phyloP scores from a whole-genome alignment of 352 stramenopile species.

The Pythium oligandrum region DNA sequence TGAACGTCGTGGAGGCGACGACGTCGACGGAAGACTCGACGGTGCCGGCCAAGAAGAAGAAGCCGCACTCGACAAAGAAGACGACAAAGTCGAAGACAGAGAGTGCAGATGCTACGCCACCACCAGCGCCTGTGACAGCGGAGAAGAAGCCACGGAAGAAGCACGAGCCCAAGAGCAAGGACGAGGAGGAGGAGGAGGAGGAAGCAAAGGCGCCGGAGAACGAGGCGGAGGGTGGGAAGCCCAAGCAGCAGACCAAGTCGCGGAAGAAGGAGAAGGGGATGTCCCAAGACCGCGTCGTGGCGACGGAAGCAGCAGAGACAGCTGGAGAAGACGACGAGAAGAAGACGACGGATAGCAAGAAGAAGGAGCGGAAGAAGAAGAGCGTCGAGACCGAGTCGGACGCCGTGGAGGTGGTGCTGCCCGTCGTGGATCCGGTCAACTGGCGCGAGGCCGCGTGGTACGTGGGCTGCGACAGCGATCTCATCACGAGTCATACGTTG shows the following conservation, averaged over 20 bases:
- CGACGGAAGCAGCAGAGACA: too few species aligned
- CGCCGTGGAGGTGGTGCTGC: constrained; percentile 1
- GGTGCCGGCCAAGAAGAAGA: too few species aligned
- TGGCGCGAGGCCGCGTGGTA: constrained; percentile 48
- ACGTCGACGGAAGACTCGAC: too few species aligned
- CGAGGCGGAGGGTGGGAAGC: background rate
- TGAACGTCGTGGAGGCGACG: too few species aligned
- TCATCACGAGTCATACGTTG: constrained; percentile 54
- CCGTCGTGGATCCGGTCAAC: background rate
- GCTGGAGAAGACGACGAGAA: too few species aligned
- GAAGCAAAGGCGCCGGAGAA: background rate
- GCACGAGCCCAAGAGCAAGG: constrained; percentile 2
- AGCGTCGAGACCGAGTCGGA: background rate
- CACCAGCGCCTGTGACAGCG: background rate
- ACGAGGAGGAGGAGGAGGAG: background rate
- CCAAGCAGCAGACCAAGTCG: too few species aligned
- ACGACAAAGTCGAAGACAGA: too few species aligned
- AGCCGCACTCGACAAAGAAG: too few species aligned
- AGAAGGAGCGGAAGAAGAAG: background rate
- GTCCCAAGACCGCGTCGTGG: too few species aligned
- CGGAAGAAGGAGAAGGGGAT: too few species aligned
- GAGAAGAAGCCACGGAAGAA: background rate
- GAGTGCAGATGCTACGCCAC: background rate
- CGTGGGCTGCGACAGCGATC: constrained; percentile 27
- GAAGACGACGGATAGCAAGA: background rate